These are phyloP conservation scores for Lactifluus rugatus DNA, from an alignment of 768 basidiomycete genomes.

Conservation along the genomic window DNA sequence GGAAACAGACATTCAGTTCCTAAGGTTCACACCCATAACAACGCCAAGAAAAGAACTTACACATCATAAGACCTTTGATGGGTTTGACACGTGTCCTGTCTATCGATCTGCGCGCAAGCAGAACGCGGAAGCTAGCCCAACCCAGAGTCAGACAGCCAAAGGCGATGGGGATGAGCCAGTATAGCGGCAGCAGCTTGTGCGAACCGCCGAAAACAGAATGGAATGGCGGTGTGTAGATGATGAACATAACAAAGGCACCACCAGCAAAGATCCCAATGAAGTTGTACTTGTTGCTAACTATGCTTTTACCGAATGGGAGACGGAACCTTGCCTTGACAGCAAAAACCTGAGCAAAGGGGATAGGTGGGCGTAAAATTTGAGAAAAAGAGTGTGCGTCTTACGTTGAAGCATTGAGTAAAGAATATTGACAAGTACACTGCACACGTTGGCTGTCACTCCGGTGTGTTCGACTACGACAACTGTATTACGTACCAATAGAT, in stretches of 20 bases:
- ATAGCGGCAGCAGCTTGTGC: conserved; percentile 46
- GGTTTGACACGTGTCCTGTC: conserved; percentile 50
- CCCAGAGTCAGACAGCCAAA: conserved; percentile 47
- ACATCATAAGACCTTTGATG: conserved; percentile 63
- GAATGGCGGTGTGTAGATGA: conserved; percentile 59
- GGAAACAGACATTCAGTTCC: conserved; percentile 9
- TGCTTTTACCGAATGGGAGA: conserved; percentile 51
- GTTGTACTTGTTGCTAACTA: conserved; percentile 52
- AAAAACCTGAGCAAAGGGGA: conserved; percentile 36
- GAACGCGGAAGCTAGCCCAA: conserved; percentile 51
- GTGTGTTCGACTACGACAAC: not conserved
- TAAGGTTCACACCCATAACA: not conserved
- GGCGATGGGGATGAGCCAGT: conserved; percentile 57
- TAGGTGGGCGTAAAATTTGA: not conserved
- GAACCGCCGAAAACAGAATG: conserved; percentile 62
- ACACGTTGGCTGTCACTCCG: not conserved
- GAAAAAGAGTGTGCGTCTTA: conserved; percentile 22
- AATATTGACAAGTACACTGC: conserved; percentile 55
- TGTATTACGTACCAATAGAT: conserved; percentile 37
- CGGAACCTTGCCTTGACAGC: conserved; percentile 56
- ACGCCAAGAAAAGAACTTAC: conserved; percentile 32
- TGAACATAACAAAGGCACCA: conserved; percentile 54
- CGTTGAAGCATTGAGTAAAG: conserved; percentile 62
- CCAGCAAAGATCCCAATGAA: conserved; percentile 54
- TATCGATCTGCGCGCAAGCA: conserved; percentile 46